Evolutionary conservation across 495 filamentous ascomycete species (phyloP), one percentile per base, ranked within the genome.

Genomic region (Annulohypoxylon nitens): DNA sequence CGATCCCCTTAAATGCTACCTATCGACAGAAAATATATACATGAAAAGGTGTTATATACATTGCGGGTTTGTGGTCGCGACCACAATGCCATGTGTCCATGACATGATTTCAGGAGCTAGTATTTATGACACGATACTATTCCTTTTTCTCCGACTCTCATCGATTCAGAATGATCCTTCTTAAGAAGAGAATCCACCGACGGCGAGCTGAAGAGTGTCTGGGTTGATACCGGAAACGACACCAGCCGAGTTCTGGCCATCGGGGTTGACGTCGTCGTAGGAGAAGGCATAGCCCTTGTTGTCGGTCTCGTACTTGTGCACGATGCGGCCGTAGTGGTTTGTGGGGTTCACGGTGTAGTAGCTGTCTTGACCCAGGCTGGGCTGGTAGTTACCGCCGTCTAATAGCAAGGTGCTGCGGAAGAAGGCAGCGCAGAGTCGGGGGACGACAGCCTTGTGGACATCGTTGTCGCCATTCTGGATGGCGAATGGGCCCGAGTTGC

Each of bases 181-280:
- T 71, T 61, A 71, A 4, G 64, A 67, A 45, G 73, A 0, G 30
- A 64, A 75, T 50, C 73, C 73, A 9, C 73, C 68, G 47, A 71
- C 59, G 60, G 53, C 63, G 43, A 71, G 58, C 37, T 68, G 34
- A 8, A 75, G 54, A 12, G 54, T 45, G 36, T 64, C 14, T 0
- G 73, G 69, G 34, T 30, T 64, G 14, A 51, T 2, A 18, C 78
- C 78, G 2, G 79, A 50, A 3, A 85, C 80, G 16, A 75, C 76
- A 16, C 82, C 82, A 10, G 79, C 75, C 33, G 69, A 70, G 70
- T 83, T 80, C 71, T 76, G 59, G 26, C 77, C 79, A 14, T 69
- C 61, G 14, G 83, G 81, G 65, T 81, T 82, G 51, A 86, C 84
- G 67, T 86, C 84, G 53, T 86, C 84, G 70, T 83, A 86, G 0